Conservation (phyloP, 768 basidiomycete species). For the Amanita pseudoporphyria region DNA sequence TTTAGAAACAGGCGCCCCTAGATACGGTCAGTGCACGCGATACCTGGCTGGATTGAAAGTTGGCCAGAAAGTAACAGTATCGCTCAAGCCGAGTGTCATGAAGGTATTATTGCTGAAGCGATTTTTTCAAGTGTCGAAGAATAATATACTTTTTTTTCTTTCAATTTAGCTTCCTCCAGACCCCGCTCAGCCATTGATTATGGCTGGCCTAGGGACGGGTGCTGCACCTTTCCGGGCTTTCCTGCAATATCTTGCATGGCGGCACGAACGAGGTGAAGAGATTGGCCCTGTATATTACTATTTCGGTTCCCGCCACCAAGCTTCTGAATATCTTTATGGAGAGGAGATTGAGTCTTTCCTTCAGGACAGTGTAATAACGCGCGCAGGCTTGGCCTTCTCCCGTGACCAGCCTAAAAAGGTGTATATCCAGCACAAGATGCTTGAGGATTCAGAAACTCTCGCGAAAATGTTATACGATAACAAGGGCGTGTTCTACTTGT, state of each 20-base stretch:
- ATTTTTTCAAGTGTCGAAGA: neutral
- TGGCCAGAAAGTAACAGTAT: conserved; percentile 93
- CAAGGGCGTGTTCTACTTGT: conserved; percentile 86
- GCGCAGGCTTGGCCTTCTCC: conserved; percentile 93
- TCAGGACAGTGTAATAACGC: conserved; percentile 72
- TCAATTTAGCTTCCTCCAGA: conserved; percentile 66
- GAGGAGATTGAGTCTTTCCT: conserved; percentile 95
- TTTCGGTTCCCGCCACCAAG: conserved; percentile 94
- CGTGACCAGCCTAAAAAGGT: conserved; percentile 89
- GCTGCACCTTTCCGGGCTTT: conserved; percentile 99
- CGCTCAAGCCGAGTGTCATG: conserved; percentile 99
- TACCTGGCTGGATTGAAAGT: conserved; percentile 79
- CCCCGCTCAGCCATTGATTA: conserved; percentile 85
- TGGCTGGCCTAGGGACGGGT: conserved; percentile 97
- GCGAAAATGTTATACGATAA: conserved; percentile 65
- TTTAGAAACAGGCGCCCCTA: conserved; percentile 43
- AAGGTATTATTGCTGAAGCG: conserved; percentile 43
- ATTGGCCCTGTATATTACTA: conserved; percentile 96
- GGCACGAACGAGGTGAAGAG: conserved; percentile 61
- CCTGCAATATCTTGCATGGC: conserved; percentile 89
- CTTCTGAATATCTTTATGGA: conserved; percentile 94
- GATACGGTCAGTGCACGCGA: conserved; percentile 93
- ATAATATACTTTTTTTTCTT: conserved; percentile 6
- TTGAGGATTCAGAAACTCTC: conserved; percentile 73
- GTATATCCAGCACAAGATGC: conserved; percentile 99